These are phyloP conservation scores for Xylariales sp. DNA, from an alignment of 2,329 filamentous ascomycete genomes.

Conservation along the genomic window DNA sequence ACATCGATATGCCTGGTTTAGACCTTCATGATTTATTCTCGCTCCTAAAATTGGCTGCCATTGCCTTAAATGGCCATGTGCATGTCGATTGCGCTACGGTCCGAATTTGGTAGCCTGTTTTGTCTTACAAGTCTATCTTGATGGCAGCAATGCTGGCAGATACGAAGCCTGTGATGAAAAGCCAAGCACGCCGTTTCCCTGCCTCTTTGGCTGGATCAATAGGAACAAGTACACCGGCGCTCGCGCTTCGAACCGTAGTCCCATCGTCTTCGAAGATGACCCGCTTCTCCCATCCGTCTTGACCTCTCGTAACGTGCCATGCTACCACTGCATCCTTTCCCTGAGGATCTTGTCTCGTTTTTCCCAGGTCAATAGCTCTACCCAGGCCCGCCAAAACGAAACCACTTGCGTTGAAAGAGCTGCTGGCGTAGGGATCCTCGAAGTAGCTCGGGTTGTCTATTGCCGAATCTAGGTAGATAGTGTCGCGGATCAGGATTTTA, in stretches of 20 bases:
- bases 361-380: slow-evolving; percentile 30
- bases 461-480: slow-evolving; percentile 36
- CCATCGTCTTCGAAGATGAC: slow-evolving; percentile 57
- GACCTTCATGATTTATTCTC: too few relatives aligned
- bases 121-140: slow-evolving; percentile 8
- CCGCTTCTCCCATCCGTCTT: slow-evolving; percentile 33
- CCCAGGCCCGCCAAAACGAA: slow-evolving; percentile 46
- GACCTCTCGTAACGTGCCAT: slow-evolving; percentile 28
- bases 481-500: slow-evolving; percentile 39
- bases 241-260: slow-evolving; percentile 40
- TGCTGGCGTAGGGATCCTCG: slow-evolving; percentile 42
- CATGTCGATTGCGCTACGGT: too few relatives aligned
- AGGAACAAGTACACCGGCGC: slow-evolving; percentile 47
- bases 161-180: slow-evolving; percentile 54
- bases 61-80: too few relatives aligned
- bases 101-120: too few relatives aligned
- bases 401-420: slow-evolving; percentile 35
- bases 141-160: slow-evolving; percentile 7
- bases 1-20: too few relatives aligned
- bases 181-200: slow-evolving; percentile 45
- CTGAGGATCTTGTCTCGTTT: slow-evolving; percentile 23
- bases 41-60: too few relatives aligned
- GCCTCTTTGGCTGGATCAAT: slow-evolving; percentile 41
- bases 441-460: slow-evolving; percentile 59
- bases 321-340: slow-evolving; percentile 41